Evolutionary conservation across 2,329 filamentous ascomycete genomes (phyloP), one percentile per base, ranked within the genome.

Genomic region (Cladosporium sp.): DNA sequence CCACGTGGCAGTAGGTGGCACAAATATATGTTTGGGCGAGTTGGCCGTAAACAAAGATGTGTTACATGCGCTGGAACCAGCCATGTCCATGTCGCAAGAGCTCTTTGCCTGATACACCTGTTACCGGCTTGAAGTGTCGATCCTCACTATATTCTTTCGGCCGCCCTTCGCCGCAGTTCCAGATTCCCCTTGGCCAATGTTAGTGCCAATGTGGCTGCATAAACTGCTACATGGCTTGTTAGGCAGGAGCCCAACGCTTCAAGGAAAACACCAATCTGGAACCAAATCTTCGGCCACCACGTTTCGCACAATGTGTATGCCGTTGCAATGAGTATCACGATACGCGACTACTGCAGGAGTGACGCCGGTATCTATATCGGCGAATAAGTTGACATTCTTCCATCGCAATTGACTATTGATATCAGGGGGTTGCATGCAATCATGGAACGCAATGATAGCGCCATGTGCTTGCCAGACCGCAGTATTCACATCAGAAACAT

Each of bases 41-140:
- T 5, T 34, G 30, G 7, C 11, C 8, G 9, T 40, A 17, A 6
- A 19, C 8, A 45, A 22, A 40, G 12, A 52, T 25, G 36, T 19
- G 17, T 6, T n/a, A 19, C 15, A 50, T 30, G 3, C 19, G 20
- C 50, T 52, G 40, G 19, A 30, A 22, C 51, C 28, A 45, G 30
- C 51, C 51, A 25, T 22, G 36, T n/a, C 74, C 74, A 63, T 81
- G 78, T 25, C 73, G 66, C 64, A 81, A 82, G 2, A 81, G 62
- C 47, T 75, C 73, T 7, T 74, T 71, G 54, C 78, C 74, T 70
- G 70, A 61, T 77, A 78, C 2, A 69, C 67, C 38, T 79, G 61
- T 78, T 78, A 81, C 70, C 70, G 15, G 67, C 72, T 30, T 72
- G 69, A 38, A 73, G 74, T 0, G 74, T 38, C 28, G 15, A 25